phyloP scores from a whole-genome alignment of 2,329 filamentous ascomycete species.

The Sclerotinia nivalis region DNA sequence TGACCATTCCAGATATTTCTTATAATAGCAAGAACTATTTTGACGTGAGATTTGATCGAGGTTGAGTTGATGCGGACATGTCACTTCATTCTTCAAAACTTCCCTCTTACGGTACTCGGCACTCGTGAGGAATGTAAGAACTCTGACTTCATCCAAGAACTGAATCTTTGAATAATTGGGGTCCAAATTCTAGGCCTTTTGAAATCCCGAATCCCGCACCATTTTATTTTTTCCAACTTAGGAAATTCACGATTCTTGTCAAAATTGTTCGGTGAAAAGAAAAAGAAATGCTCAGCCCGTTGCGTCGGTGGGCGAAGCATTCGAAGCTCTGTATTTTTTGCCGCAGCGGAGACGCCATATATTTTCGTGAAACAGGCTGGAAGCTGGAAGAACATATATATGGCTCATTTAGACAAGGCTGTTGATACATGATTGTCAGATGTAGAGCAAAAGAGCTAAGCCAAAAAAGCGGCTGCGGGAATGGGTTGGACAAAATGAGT shows the following conservation, averaged over 20 bases:
- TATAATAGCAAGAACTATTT: neutral
- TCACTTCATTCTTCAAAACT: neutral
- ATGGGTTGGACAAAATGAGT: neutral
- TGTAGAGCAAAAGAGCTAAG: neutral
- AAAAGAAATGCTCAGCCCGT: slow-evolving; percentile 17
- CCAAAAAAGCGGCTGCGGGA: neutral
- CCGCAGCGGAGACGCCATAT: slow-evolving; percentile 21
- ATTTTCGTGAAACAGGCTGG: slow-evolving; percentile 7
- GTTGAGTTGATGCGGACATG: neutral
- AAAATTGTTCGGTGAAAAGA: slow-evolving; percentile 7
- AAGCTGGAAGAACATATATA: neutral
- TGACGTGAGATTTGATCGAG: neutral
- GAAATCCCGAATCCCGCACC: neutral
- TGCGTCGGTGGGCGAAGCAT: slow-evolving; percentile 5
- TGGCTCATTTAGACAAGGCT: slow-evolving; percentile 7
- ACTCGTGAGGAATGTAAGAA: neutral
- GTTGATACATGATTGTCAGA: slow-evolving; percentile 13
- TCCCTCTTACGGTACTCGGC: neutral
- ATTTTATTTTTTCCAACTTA: neutral
- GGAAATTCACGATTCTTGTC: neutral
- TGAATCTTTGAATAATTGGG: neutral
- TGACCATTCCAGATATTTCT: neutral
- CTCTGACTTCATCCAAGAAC: neutral
- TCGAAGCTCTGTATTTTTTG: neutral
- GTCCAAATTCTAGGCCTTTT: neutral